Percentiles rank a stretch among this genome's conserved stretches.
Evolutionary conservation across 2,329 filamentous ascomycete genomes (phyloP).

Genomic region (Ophiocordyceps camponoti-saundersi): DNA sequence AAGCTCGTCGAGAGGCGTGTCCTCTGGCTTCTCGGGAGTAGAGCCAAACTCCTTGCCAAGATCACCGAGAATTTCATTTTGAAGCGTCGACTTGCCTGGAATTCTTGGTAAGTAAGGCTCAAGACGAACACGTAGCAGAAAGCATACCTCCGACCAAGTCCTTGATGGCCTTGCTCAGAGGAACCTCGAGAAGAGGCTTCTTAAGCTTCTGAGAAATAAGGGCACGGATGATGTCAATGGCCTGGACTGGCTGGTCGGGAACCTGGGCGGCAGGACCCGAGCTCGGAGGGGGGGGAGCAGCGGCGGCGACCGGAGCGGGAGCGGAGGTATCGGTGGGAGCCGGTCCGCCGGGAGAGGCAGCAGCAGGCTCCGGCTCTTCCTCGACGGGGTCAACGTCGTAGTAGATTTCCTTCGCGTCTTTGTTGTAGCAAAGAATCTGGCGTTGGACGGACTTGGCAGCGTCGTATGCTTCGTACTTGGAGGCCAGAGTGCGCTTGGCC

Average conservation of each 20-base stretch:
- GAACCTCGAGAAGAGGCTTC: constrained; percentile 78
- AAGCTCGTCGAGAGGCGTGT: constrained; percentile 88
- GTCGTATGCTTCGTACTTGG: constrained; percentile 98
- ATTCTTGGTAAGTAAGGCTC: neutral
- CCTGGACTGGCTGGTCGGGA: constrained; percentile 71
- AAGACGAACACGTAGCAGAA: neutral
- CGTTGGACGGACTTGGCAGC: constrained; percentile 90
- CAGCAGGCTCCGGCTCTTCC: constrained; percentile 59
- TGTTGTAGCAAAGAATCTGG: constrained; percentile 98
- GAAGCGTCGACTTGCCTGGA: constrained; percentile 87
- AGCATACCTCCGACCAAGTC: constrained; percentile 86
- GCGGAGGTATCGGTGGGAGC: constrained; percentile 27
- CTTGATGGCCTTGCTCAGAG: constrained; percentile 92
- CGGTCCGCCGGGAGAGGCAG: constrained; percentile 28
- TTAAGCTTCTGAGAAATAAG: constrained; percentile 96
- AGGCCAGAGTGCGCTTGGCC: constrained; percentile 87
- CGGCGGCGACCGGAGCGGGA: constrained; percentile 35
- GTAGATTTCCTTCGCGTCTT: constrained; percentile 98
- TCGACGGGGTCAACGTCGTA: constrained; percentile 94
- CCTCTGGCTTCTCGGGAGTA: constrained; percentile 95
- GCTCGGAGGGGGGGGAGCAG: constrained; percentile 46
- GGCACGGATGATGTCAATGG: constrained; percentile 75
- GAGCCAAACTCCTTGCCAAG: constrained; percentile 97
- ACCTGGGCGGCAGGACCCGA: constrained; percentile 78
- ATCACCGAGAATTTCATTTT: constrained; percentile 97